Percentiles rank a stretch among this genome's conserved stretches.
Evolutionary conservation across 1,284 basidiomycete genomes (phyloP).

Genomic region (Limonomyces culmigenus): DNA sequence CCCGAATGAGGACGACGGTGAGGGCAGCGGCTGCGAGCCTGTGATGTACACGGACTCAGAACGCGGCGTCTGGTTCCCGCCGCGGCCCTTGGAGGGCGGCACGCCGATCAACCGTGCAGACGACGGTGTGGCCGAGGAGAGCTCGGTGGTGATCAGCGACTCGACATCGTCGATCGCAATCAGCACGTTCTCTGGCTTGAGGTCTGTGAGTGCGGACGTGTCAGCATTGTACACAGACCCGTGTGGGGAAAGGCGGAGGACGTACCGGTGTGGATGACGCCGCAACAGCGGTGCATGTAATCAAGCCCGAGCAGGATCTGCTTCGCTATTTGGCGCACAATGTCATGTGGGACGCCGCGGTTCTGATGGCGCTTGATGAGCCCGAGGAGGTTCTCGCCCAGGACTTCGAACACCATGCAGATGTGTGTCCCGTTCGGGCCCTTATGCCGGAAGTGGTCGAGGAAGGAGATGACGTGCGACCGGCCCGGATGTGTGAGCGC

Average conservation of each 20-base stretch:
- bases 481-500: slow-evolving; percentile 51
- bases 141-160: slow-evolving; percentile 47
- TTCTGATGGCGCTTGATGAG: slow-evolving; percentile 79
- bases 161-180: slow-evolving; percentile 65
- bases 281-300: slow-evolving; percentile 82
- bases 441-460: slow-evolving; percentile 70
- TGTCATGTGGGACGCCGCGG: slow-evolving; percentile 62
- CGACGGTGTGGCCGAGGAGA: slow-evolving; percentile 50
- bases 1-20: slow-evolving; percentile 57
- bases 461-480: slow-evolving; percentile 64
- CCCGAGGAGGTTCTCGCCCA: slow-evolving; percentile 77
- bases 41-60: slow-evolving; percentile 86
- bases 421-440: slow-evolving; percentile 58
- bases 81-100: slow-evolving; percentile 59
- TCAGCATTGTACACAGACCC: no score
- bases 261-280: slow-evolving; percentile 76
- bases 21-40: slow-evolving; percentile 83
- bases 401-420: slow-evolving; percentile 84
- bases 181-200: slow-evolving; percentile 26
- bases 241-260: slow-evolving; percentile 3
- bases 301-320: slow-evolving; percentile 80
- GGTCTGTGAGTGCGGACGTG: slow-evolving; percentile 1
- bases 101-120: slow-evolving; percentile 58
- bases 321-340: slow-evolving; percentile 72
- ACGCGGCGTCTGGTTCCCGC: slow-evolving; percentile 94